phyloP scores from a whole-genome alignment of 2,329 filamentous ascomycete genomes.

The Zymoseptoria tritici region DNA sequence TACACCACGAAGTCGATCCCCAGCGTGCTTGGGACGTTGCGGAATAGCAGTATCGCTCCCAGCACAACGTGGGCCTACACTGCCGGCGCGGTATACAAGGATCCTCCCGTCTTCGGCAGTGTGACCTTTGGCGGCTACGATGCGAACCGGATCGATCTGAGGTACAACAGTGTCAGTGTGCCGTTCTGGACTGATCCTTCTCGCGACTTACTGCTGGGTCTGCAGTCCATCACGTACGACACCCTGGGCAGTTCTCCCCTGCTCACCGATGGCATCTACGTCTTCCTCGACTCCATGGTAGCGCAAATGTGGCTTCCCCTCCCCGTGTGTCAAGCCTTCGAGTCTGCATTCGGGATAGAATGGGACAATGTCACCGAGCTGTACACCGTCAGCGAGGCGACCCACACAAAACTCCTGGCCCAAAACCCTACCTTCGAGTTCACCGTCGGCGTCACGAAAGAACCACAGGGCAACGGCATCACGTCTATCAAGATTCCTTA shows the following conservation, averaged over 20 bases:
- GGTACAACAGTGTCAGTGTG: conserved; percentile 22
- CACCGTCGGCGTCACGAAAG: conserved; percentile 13
- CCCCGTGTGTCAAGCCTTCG: conserved; percentile 33
- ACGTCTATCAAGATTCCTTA: conserved; percentile 25
- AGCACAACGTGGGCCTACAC: conserved; percentile 22
- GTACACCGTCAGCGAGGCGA: conserved; percentile 34
- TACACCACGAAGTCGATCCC: conserved; percentile 8
- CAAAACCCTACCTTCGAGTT: conserved; percentile 34
- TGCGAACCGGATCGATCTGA: conserved; percentile 28
- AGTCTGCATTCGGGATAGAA: conserved; percentile 32
- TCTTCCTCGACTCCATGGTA: conserved; percentile 36
- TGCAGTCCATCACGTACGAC: conserved; percentile 20
- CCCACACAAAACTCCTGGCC: conserved; percentile 27
- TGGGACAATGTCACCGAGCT: conserved; percentile 32
- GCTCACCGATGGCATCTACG: conserved; percentile 10
- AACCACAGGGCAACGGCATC: conserved; percentile 1
- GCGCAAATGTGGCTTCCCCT: conserved; percentile 36
- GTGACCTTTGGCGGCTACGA: conserved; percentile 37
- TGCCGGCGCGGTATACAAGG: conserved; percentile 24
- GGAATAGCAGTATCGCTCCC: conserved; percentile 2
- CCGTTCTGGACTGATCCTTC: conserved; percentile 22
- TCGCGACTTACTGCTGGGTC: conserved; percentile 19
- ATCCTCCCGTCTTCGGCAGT: conserved; percentile 22
- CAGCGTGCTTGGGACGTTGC: conserved; percentile 16
- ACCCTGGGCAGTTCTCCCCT: conserved; percentile 20